phyloP scores from a whole-genome alignment of 306 rosid genomes.

The Delonix regia region DNA sequence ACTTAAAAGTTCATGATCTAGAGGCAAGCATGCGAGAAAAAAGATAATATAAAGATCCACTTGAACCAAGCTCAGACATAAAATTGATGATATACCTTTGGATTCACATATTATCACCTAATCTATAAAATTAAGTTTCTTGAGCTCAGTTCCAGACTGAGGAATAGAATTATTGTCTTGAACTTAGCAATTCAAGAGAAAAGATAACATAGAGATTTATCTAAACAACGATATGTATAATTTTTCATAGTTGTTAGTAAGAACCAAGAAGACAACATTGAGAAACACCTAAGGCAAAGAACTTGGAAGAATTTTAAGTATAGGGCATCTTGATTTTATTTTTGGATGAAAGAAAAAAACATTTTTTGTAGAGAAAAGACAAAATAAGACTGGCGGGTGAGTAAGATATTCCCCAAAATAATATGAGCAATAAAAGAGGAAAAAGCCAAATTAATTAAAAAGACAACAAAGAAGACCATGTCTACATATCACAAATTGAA shows the following conservation, averaged over 20 bases:
- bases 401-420: background rate
- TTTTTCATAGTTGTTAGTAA: background rate
- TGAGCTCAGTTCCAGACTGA: background rate
- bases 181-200: background rate
- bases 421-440: background rate
- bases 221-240: background rate
- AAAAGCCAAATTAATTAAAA: background rate
- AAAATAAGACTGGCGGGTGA: too few relatives aligned
- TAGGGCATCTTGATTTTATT: background rate
- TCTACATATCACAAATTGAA: background rate
- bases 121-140: background rate
- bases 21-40: background rate
- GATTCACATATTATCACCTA: background rate
- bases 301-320: background rate
- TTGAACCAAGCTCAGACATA: background rate
- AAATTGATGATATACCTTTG: background rate
- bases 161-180: background rate
- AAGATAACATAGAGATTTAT: background rate
- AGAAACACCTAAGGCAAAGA: constrained; percentile 5
- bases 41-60: background rate
- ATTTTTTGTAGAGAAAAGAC: background rate
- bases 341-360: background rate
- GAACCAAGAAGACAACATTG: background rate
- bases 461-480: background rate
- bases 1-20: background rate